These are phyloP conservation scores for Apiospora arundinis DNA, from an alignment of 2,329 filamentous ascomycete genomes.

Conservation along the genomic window DNA sequence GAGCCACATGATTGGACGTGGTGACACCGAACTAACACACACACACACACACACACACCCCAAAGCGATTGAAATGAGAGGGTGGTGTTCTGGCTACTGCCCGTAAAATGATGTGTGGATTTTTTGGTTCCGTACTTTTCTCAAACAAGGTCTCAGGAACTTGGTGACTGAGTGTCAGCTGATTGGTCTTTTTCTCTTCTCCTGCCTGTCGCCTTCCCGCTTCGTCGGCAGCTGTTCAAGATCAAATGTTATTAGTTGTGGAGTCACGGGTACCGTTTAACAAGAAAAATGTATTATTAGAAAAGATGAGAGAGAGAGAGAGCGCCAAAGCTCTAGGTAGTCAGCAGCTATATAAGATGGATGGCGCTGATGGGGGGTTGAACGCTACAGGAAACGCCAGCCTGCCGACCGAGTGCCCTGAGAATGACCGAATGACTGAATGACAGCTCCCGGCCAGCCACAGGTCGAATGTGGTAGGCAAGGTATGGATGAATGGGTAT, in stretches of 20 bases:
- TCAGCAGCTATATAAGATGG: neutral
- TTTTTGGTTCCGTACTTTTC: neutral
- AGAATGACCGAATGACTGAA: neutral
- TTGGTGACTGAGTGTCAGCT: neutral
- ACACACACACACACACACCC: neutral
- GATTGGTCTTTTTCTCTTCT: neutral
- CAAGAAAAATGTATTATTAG: neutral
- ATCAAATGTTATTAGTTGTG: neutral
- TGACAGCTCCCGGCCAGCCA: neutral
- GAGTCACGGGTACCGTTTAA: neutral
- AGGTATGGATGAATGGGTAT: neutral
- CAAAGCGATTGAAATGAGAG: neutral
- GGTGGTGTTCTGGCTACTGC: neutral
- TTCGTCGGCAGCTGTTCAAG: neutral
- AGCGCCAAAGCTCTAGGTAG: too few relatives aligned
- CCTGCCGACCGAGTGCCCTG: too few relatives aligned
- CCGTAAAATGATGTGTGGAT: neutral
- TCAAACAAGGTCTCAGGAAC: slow-evolving; percentile 12
- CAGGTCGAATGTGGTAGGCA: neutral
- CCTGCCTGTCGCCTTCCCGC: neutral
- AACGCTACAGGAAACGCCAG: neutral
- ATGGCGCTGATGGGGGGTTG: neutral
- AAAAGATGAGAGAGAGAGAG: neutral
- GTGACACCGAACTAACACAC: neutral
- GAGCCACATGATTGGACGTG: slow-evolving; percentile 3